Evolutionary conservation across 2,329 filamentous ascomycete genomes (phyloP).

Genomic region (Paecilomyces dactylethromorphus): DNA sequence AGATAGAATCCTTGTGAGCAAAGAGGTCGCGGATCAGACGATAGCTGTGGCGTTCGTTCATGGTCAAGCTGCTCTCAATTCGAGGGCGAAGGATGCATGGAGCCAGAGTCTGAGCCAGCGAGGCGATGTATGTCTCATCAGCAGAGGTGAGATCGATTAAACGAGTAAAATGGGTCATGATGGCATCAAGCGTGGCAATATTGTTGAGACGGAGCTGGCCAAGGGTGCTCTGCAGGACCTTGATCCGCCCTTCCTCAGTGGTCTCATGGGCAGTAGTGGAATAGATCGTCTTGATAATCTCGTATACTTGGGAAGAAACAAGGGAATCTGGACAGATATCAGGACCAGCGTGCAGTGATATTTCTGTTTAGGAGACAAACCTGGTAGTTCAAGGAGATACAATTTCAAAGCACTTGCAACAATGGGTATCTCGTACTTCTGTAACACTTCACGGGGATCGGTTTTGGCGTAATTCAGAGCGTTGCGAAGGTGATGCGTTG

Average conservation of each 20-base stretch:
- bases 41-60: conserved; percentile 91
- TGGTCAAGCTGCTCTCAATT: conserved; percentile 78
- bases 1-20: conserved; percentile 88
- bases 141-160: conserved; percentile 95
- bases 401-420: conserved; percentile 89
- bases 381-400: conserved; percentile 89
- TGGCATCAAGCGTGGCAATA: conserved; percentile 95
- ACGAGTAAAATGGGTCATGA: conserved; percentile 96
- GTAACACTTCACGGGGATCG: conserved; percentile 67
- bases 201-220: conserved; percentile 92
- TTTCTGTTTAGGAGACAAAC: conserved; percentile 46
- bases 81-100: conserved; percentile 85
- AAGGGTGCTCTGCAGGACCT: conserved; percentile 90
- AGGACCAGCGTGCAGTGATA: conserved; percentile 10
- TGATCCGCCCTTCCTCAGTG: conserved; percentile 71
- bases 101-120: conserved; percentile 68
- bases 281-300: conserved; percentile 97
- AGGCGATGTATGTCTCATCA: conserved; percentile 74
- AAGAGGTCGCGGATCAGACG: conserved; percentile 89
- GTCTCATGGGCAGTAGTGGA: conserved; percentile 70
- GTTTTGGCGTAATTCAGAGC: conserved; percentile 82
- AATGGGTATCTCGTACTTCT: conserved; percentile 88
- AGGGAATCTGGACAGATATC: conserved; percentile 65
- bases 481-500: conserved; percentile 76
- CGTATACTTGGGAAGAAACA: conserved; percentile 95